These are phyloP conservation scores for Neurospora tetraspora DNA, from an alignment of 495 filamentous ascomycete species.

Conservation along the genomic window DNA sequence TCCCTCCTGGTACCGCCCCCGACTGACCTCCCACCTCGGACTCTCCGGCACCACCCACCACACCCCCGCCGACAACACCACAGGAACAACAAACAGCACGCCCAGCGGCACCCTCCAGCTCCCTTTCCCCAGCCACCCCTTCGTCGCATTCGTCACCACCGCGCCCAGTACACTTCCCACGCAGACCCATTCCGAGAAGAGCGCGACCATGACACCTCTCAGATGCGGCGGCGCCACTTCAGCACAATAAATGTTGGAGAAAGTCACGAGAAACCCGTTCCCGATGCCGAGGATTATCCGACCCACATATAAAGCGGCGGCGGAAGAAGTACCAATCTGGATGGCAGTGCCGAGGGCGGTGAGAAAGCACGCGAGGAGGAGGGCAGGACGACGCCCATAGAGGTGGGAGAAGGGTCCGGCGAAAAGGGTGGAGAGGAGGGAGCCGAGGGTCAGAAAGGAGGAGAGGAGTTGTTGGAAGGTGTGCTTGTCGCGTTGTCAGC, in stretches of 20 bases:
- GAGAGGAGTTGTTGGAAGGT: slow-evolving; percentile 46
- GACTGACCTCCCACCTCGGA: slow-evolving; percentile 47
- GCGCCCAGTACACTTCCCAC: slow-evolving; percentile 45
- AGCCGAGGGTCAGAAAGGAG: slow-evolving; percentile 47
- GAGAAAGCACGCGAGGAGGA: slow-evolving; percentile 39
- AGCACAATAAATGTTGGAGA: slow-evolving; percentile 41
- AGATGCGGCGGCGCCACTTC: slow-evolving; percentile 28
- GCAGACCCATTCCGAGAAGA: slow-evolving; percentile 29
- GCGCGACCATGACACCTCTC: slow-evolving; percentile 27
- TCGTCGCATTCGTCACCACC: slow-evolving; percentile 26
- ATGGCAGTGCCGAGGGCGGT: slow-evolving; percentile 34
- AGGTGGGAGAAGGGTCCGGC: slow-evolving; percentile 41
- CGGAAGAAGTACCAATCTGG: slow-evolving; percentile 36
- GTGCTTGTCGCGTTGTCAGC: background rate
- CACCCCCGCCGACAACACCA: slow-evolving; percentile 37
- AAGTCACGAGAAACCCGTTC: slow-evolving; percentile 44
- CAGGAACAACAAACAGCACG: slow-evolving; percentile 43
- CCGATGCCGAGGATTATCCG: slow-evolving; percentile 42
- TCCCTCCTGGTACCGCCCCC: slow-evolving; percentile 34
- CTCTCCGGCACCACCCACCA: slow-evolving; percentile 51
- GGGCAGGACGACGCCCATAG: slow-evolving; percentile 38
- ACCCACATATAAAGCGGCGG: slow-evolving; percentile 38
- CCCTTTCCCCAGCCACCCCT: slow-evolving; percentile 23
- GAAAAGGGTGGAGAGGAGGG: slow-evolving; percentile 43
- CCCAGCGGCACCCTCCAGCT: slow-evolving; percentile 48